These are phyloP conservation scores for Bonia amplexicaulis DNA, from an alignment of 176 grass and related monocot species.

Conservation along the genomic window DNA sequence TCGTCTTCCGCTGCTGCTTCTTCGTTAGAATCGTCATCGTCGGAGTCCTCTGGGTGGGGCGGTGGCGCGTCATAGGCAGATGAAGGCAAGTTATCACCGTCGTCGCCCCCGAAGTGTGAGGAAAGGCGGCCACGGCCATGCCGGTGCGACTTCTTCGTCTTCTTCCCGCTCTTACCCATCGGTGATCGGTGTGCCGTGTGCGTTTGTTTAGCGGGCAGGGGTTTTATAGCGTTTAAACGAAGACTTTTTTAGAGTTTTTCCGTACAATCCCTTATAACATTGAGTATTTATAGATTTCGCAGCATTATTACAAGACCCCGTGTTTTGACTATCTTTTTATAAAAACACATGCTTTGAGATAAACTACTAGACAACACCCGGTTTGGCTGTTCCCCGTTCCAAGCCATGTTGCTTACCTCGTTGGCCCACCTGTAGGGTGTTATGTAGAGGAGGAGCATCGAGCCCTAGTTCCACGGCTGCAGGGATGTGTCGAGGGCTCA, in stretches of 20 bases:
- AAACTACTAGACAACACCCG: too few species aligned
- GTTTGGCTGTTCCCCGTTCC: too few species aligned
- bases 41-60: constrained; percentile 2
- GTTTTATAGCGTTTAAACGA: not conserved
- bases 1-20: constrained; percentile 25
- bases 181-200: not conserved
- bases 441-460: too few species aligned
- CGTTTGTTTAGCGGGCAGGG: not conserved
- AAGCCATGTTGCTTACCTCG: too few species aligned
- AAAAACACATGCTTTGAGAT: fast-evolving
- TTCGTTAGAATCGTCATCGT: constrained; percentile 33
- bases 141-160: constrained; percentile 50
- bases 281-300: too few species aligned
- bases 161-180: constrained; percentile 94
- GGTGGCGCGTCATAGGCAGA: constrained; percentile 44
- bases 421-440: too few species aligned
- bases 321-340: too few species aligned
- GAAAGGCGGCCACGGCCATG: constrained; percentile 34
- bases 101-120: constrained; percentile 11
- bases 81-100: constrained; percentile 45
- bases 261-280: not conserved
- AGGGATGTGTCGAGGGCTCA: fast-evolving
- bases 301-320: too few species aligned
- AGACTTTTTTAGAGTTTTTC: not conserved
- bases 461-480: fast-evolving